These are phyloP conservation scores for Berberis thunbergii DNA, from an alignment of 164 flowering plant genomes.

Conservation along the genomic window DNA sequence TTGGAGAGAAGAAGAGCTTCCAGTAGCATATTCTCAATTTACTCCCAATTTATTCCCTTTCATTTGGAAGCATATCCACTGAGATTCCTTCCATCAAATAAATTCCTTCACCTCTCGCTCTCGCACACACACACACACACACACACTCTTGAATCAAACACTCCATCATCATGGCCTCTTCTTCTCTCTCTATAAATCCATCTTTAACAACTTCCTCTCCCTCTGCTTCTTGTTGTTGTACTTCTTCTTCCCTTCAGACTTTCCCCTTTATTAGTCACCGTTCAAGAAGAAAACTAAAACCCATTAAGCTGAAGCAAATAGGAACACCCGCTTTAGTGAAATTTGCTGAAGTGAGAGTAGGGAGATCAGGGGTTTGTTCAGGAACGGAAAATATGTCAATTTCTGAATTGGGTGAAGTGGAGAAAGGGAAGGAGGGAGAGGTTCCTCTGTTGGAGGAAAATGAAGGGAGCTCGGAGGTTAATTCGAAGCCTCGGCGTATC, in stretches of 20 bases:
- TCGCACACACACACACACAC: neutral
- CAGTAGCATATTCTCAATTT: constrained; percentile 9
- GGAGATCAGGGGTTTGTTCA: constrained; percentile 7
- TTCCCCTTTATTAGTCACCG: neutral
- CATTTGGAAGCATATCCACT: constrained; percentile 7
- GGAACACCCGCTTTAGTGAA: neutral
- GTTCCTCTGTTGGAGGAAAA: constrained; percentile 37
- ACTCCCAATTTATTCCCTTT: constrained; percentile 1
- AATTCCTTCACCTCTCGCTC: constrained; percentile 3
- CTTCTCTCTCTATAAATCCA: constrained; percentile 30
- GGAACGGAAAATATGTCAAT: constrained; percentile 34
- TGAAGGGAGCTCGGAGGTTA: constrained; percentile 33
- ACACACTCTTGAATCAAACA: neutral
- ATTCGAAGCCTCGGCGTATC: constrained; percentile 67
- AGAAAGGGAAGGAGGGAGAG: constrained; percentile 32
- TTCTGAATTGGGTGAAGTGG: constrained; percentile 21
- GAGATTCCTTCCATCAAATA: neutral
- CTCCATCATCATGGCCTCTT: constrained; percentile 45
- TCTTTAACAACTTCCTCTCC: constrained; percentile 8
- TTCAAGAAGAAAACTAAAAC: constrained; percentile 4
- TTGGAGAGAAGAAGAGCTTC: neutral
- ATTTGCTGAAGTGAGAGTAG: neutral
- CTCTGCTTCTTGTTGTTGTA: neutral
- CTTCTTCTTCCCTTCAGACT: no score
- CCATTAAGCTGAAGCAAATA: neutral